phyloP scores from a whole-genome alignment of 495 filamentous ascomycete species.

The Physcia stellaris region DNA sequence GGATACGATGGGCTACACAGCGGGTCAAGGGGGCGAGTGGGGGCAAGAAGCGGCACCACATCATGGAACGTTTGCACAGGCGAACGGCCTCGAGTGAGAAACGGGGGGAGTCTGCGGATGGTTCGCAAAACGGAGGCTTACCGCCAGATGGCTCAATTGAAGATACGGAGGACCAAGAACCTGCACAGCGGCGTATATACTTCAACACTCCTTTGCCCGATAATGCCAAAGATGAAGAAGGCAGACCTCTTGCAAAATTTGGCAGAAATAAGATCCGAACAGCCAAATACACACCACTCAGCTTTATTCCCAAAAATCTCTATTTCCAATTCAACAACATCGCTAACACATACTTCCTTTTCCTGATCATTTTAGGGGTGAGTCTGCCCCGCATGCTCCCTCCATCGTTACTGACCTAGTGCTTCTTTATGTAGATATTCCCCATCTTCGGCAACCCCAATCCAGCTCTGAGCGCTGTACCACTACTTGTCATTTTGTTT shows the following conservation, averaged over 20 bases:
- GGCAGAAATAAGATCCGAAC: slow-evolving; percentile 94
- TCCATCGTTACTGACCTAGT: slow-evolving; percentile 12
- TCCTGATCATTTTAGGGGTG: slow-evolving; percentile 88
- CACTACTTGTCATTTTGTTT: slow-evolving; percentile 86
- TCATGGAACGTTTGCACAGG: slow-evolving; percentile 62
- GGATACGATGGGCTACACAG: slow-evolving; percentile 90
- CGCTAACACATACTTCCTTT: slow-evolving; percentile 96
- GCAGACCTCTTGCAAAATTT: slow-evolving; percentile 53
- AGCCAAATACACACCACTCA: slow-evolving; percentile 89
- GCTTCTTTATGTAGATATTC: slow-evolving; percentile 81
- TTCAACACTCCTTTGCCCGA: slow-evolving; percentile 77
- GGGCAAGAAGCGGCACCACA: slow-evolving; percentile 65
- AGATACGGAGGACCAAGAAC: slow-evolving; percentile 21
- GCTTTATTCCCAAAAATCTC: slow-evolving; percentile 94
- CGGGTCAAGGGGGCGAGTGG: slow-evolving; percentile 60
- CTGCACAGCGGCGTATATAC: slow-evolving; percentile 44
- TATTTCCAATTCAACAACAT: slow-evolving; percentile 98
- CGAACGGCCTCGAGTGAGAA: slow-evolving; percentile 48
- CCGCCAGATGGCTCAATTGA: slow-evolving; percentile 32
- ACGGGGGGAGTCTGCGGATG: slow-evolving; percentile 48
- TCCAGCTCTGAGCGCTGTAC: slow-evolving; percentile 79
- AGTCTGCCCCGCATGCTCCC: slow-evolving; percentile 30
- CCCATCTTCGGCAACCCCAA: slow-evolving; percentile 88
- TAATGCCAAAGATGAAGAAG: slow-evolving; percentile 71
- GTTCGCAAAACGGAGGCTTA: slow-evolving; percentile 16